Evolutionary conservation across 768 basidiomycete genomes (phyloP), one percentile per base, ranked within the genome.

Genomic region (Auriculariales sp.): DNA sequence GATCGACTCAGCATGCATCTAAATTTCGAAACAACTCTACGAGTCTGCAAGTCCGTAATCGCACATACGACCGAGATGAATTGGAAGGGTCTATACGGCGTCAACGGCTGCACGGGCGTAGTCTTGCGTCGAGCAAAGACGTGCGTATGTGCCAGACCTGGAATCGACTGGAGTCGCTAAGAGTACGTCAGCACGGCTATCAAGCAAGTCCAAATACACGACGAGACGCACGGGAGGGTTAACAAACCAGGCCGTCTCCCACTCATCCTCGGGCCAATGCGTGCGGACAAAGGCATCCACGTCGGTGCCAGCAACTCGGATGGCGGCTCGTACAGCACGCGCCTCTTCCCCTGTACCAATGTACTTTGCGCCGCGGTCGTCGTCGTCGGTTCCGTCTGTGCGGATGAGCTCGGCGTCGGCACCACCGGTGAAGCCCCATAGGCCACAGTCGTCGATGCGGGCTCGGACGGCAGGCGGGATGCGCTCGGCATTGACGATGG

Each of bases 241-340:
- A 35, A 88, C 82, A 58, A 90, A 90, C 89, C 89, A 92, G 2
- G 84, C 85, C 0, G 86, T 87, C 64, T 92, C 89, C 87, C 85
- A 92, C n/a, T 74, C 72, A 3, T 58, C 61, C 58, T 87, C 83
- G 15, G 58, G 56, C 89, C 89, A 91, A 45, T 77, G 66, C 45
- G 68, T 69, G 60, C 64, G 69, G 11, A 92, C 74, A 61, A 82
- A 90, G 46, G 62, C 63, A 29, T 74, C 68, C 35, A 88, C 75
- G 54, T 84, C 78, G 35, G 55, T 60, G 4, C 78, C 79, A 3
- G 76, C 80, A 5, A 28, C 44, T 11, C 42, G 28, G 32, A 59
- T 47, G 19, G 49, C 44, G 2, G n/a, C 15, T 7, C 52, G 52
- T 30, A 50, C 46, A 28, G 48, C 50, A 10, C 39, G 25, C 10